Base-by-base conservation (phyloP, 495 filamentous ascomycete genomes). In the Podospora comata region DNA sequence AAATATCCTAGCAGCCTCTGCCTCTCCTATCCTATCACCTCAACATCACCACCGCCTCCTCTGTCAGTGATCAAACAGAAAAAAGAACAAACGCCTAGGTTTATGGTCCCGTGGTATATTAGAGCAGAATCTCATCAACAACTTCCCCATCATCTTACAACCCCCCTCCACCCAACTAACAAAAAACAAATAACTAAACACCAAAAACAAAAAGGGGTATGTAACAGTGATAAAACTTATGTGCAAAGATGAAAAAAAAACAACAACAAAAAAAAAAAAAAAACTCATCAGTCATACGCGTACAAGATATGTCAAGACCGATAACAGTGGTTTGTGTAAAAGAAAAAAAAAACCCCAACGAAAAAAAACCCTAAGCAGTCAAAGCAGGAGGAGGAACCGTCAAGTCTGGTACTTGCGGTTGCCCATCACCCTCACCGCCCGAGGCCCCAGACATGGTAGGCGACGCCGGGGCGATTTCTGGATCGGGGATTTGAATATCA, bases 401-500 rank as follows among this genome's bases (percentile, higher is more conserved):
- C 39, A 48, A 48, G 9, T 48, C 39, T 13, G 39, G 39, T 13
- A 48, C 39, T 13, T 48, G 32, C 67, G 9, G 69, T 54, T 0
- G 66, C 54, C n/a, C 65, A 68, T 7, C 67, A 11, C 63, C 65
- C 13, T 66, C 69, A 13, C 64, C 69, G 0, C 66, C 65, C 1
- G 74, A 76, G 0, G 64, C 68, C 0, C 67, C 73, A 0, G 75
- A 66, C 2, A 74, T 78, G 15, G 73, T 78, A 2, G 76, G 75
- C 1, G 75, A 77, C 0, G 71, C 76, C 0, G 75, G 73, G 0
- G 74, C 74, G 11, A 79, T 77, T 54, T 79, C 77, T 1, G 77
- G 77, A 23, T 79, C 77, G 2, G 74, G 70, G 27, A 79, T 79
- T 64, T 79, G 77, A 4, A 79, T 78, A 57, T 79, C 77, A 48